These are phyloP conservation scores for Ilex aquifolium DNA, from an alignment of 257 asterid species.

Conservation along the genomic window DNA sequence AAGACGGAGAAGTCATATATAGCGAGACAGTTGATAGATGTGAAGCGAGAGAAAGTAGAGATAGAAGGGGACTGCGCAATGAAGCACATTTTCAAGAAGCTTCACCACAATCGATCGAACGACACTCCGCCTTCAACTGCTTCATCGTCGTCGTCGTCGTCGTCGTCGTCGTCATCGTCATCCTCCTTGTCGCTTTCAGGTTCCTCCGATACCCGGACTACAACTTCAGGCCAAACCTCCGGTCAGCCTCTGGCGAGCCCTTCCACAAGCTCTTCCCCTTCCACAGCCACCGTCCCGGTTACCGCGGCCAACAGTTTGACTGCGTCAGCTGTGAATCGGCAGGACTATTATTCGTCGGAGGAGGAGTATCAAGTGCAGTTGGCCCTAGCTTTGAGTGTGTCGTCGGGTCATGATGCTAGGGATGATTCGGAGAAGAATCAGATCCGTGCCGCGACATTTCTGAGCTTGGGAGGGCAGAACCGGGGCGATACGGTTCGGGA, in stretches of 20 bases:
- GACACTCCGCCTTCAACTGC: conserved; percentile 50
- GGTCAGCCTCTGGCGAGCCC: conserved; percentile 7
- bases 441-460: not conserved
- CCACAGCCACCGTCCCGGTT: conserved; percentile 22
- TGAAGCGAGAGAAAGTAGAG: conserved; percentile 5
- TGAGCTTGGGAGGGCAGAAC: conserved; percentile 17
- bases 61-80: conserved; percentile 26
- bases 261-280: conserved; percentile 11
- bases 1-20: not conserved
- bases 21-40: conserved; percentile 11
- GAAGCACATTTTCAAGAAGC: conserved; percentile 98
- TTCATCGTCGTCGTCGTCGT: conserved; percentile 22
- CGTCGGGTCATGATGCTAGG: conserved; percentile 35
- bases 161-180: conserved; percentile 17
- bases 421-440: conserved; percentile 18
- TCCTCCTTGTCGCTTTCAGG: not conserved
- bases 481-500: conserved; percentile 16
- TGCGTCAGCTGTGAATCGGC: conserved; percentile 17
- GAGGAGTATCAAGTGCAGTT: conserved; percentile 94
- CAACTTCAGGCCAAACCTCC: conserved; percentile 14
- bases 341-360: conserved; percentile 79
- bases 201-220: conserved; percentile 27
- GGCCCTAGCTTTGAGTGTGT: conserved; percentile 91
- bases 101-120: conserved; percentile 89
- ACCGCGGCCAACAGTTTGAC: conserved; percentile 1